Evolutionary conservation across 768 basidiomycete genomes (phyloP), one percentile per base, ranked within the genome.

Genomic region (Phanerochaete carnosa): DNA sequence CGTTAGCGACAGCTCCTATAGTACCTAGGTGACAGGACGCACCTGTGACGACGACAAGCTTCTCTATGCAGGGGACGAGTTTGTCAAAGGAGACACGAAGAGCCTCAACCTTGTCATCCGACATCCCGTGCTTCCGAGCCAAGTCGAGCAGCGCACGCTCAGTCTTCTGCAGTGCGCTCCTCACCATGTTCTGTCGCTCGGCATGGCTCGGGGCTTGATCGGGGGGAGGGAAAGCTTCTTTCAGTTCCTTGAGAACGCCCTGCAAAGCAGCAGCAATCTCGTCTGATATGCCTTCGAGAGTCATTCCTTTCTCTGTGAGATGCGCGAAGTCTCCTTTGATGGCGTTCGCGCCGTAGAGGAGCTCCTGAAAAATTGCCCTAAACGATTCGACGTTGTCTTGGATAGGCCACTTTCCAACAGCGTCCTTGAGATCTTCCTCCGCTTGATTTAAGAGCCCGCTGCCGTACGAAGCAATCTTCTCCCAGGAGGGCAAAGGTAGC

Each of bases 121-220:
- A 30, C 39, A 75, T 62, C 32, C 69, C 66, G 25, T 59, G 61
- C n/a, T 63, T 51, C n/a, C 29, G 57, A 45, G 64, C 66, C 4
- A 72, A 60, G 26, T 57, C 39, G 12, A 75, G 58, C 2, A 78
- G 57, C 5, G 58, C 64, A 30, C 62, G 64, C 46, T 74, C 73
- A 0, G 68, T 60, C 60, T 68, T 65, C 12, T 65, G 61, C 32
- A 80, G 62, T 5, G 65, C 63, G 12, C 26, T 43, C 4, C 15
- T 28, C 3, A 76, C 64, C 30, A 67, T 65, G 5, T 11, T 57
- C 19, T 58, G 62, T 2, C 74, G 67, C 28, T 69, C 57, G 33
- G 65, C 68, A 55, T 76, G 73, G 13, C 65, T 57, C 4, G 73
- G 70, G 8, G 73, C 72, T 30, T 72, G 37, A 32, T 74, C 65